Evolutionary conservation across 352 stramenopile genomes (phyloP).

Genomic region (Elongisporangium senticosum): DNA sequence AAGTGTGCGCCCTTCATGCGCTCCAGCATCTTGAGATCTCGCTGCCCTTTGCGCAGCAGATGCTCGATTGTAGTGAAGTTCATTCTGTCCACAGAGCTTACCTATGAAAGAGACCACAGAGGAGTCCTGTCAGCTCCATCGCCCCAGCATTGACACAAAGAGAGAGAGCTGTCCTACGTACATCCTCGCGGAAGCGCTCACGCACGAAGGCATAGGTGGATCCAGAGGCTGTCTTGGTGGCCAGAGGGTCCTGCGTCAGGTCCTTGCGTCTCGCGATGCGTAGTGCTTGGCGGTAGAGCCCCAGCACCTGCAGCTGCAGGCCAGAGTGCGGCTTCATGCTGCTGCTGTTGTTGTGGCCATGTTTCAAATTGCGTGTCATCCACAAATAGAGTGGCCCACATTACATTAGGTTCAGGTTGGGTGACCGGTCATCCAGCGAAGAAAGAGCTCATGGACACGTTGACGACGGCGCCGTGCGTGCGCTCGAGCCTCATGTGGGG

Average conservation of each 20-base stretch:
- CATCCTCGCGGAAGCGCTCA: conserved; percentile 71
- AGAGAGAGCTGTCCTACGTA: conserved; percentile 15
- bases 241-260: conserved; percentile 7
- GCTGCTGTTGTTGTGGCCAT: neutral
- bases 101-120: conserved; percentile 20
- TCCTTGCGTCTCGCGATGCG: conserved; percentile 59
- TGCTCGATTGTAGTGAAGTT: conserved; percentile 84
- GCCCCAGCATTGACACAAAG: conserved; percentile 2
- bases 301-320: conserved; percentile 72
- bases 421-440: neutral
- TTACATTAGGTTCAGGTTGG: no score
- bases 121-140: neutral
- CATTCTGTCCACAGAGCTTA: conserved; percentile 44
- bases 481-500: conserved; percentile 75
- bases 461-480: conserved; percentile 78
- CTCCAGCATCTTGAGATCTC: conserved; percentile 76
- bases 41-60: conserved; percentile 79
- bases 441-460: conserved; percentile 19
- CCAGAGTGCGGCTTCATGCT: conserved; percentile 47
- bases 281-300: conserved; percentile 64
- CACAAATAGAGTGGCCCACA: no score
- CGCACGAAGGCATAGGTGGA: conserved; percentile 52
- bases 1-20: conserved; percentile 63
- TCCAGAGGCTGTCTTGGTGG: conserved; percentile 7
- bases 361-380: neutral